Percentiles rank a stretch among this genome's conserved stretches.
Evolutionary conservation across 345 rosid genomes (phyloP).

Genomic region (Salix dunnii): DNA sequence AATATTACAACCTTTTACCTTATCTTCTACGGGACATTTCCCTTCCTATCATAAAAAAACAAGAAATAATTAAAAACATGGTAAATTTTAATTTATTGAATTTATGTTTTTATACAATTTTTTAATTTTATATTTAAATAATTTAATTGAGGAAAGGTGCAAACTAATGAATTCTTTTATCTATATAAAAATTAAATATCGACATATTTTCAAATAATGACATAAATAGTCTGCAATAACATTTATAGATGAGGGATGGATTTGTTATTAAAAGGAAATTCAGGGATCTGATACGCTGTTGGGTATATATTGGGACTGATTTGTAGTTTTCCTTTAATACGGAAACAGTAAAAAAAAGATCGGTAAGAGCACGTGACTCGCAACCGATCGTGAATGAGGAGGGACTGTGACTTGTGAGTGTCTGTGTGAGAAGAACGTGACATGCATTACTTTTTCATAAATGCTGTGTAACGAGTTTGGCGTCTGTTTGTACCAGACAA

Average conservation of each 20-base stretch:
- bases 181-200: too few species aligned
- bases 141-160: too few species aligned
- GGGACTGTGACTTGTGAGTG: background rate
- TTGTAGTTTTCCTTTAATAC: background rate
- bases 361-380: constrained; percentile 36
- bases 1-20: background rate
- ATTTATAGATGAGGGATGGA: background rate
- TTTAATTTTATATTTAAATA: too few species aligned
- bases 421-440: constrained; percentile 30
- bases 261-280: background rate
- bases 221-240: too few species aligned
- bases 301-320: background rate
- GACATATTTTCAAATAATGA: too few species aligned
- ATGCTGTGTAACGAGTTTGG: constrained; percentile 17
- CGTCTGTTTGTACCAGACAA: constrained; percentile 11
- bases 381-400: constrained; percentile 12
- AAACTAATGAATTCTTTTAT: too few species aligned
- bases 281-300: background rate
- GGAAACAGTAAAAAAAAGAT: background rate
- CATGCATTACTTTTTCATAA: constrained; percentile 3
- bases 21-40: background rate
- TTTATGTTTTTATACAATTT: too few species aligned
- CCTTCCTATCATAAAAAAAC: background rate
- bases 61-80: background rate
- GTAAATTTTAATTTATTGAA: background rate